These are phyloP conservation scores for Sindora glabra DNA, from an alignment of 306 rosid genomes.

Conservation along the genomic window DNA sequence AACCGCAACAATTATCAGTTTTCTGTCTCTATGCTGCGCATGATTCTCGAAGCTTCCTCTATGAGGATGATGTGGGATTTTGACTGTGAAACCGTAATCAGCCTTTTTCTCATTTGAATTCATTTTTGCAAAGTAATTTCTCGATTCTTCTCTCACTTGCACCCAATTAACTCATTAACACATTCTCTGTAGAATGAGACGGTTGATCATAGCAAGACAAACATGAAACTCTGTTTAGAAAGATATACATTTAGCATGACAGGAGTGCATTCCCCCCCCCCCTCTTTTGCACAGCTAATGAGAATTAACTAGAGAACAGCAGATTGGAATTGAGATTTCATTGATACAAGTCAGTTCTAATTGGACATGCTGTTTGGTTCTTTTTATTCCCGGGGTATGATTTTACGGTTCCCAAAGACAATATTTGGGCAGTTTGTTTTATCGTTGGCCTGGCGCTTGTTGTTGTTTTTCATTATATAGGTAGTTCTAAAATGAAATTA, in stretches of 20 bases:
- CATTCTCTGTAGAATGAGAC: background rate
- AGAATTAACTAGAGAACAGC: conserved; percentile 5
- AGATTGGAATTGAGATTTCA: background rate
- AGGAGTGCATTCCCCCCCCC: too few species aligned
- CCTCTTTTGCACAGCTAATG: background rate
- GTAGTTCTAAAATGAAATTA: background rate
- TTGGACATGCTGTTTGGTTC: too few species aligned
- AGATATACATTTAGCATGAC: too few species aligned
- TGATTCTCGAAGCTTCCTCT: background rate
- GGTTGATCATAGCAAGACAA: background rate
- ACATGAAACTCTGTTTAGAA: too few species aligned
- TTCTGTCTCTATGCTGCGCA: background rate
- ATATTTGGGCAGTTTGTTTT: background rate
- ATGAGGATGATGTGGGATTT: conserved; percentile 8
- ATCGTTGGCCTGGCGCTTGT: too few species aligned
- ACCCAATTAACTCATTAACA: background rate
- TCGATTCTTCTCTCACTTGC: background rate
- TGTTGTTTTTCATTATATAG: background rate
- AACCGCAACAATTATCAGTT: background rate
- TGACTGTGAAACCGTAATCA: background rate
- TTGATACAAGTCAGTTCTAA: background rate
- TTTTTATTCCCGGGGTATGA: too few species aligned
- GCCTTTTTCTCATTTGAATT: background rate
- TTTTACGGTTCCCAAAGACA: too few species aligned
- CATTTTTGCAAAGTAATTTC: background rate